Percentiles rank a stretch among this genome's conserved stretches.
These are phyloP conservation scores for Fusarium robinianum DNA, from an alignment of 2,329 filamentous ascomycete genomes.

Conservation along the genomic window DNA sequence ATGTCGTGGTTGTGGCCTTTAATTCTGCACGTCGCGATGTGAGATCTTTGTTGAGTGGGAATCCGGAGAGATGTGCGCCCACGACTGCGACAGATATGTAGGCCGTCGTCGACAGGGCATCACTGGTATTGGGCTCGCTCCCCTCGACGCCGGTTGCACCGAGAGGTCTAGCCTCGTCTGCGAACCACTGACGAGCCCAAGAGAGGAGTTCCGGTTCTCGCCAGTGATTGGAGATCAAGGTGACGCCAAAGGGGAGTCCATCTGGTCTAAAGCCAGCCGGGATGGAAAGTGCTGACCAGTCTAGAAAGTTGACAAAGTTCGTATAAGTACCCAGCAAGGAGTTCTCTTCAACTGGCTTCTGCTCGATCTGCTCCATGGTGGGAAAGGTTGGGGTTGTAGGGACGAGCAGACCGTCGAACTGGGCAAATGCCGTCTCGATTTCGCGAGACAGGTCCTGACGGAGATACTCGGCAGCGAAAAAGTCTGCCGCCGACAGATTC, in stretches of 20 bases:
- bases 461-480: slow-evolving; percentile 48
- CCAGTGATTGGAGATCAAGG: slow-evolving; percentile 44
- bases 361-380: slow-evolving; percentile 54
- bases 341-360: slow-evolving; percentile 59
- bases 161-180: slow-evolving; percentile 23
- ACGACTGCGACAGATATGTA: slow-evolving; percentile 40
- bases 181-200: slow-evolving; percentile 38
- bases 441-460: slow-evolving; percentile 47
- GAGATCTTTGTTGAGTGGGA: slow-evolving; percentile 43
- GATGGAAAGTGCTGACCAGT: slow-evolving; percentile 59
- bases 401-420: slow-evolving; percentile 56
- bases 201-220: slow-evolving; percentile 40
- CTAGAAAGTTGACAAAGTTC: slow-evolving; percentile 64
- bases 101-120: neutral
- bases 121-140: neutral
- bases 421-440: slow-evolving; percentile 46
- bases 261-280: slow-evolving; percentile 51
- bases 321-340: slow-evolving; percentile 60
- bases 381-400: slow-evolving; percentile 60
- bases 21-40: slow-evolving; percentile 38
- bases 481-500: slow-evolving; percentile 50
- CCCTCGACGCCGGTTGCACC: slow-evolving; percentile 36
- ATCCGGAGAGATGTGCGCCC: slow-evolving; percentile 43
- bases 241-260: slow-evolving; percentile 46
- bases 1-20: slow-evolving; percentile 34